Conservation (phyloP, 1,284 basidiomycete species). For the Ganoderma lucidum region DNA sequence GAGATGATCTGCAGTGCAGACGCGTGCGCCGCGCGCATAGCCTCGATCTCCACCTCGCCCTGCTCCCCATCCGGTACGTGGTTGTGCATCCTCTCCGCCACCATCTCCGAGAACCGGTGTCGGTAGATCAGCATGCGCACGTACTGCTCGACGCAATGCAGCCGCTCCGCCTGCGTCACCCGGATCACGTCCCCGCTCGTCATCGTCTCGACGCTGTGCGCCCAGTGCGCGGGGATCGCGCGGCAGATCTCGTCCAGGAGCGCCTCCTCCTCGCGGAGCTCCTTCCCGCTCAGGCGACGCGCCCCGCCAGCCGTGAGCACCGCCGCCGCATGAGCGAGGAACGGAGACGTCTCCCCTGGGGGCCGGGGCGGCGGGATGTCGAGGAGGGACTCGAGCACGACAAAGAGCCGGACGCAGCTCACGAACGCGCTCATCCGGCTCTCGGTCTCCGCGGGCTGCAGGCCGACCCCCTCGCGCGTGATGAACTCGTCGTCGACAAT, state of each 20-base stretch:
- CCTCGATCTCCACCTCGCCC: constrained; percentile 70
- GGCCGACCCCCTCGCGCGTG: constrained; percentile 71
- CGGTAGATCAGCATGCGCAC: constrained; percentile 83
- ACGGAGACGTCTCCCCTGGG: constrained; percentile 58
- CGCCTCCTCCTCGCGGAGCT: constrained; percentile 80
- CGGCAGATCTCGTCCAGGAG: constrained; percentile 81
- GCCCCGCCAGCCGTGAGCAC: constrained; percentile 56
- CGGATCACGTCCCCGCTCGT: constrained; percentile 87
- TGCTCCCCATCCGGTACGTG: constrained; percentile 55
- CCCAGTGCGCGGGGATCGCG: constrained; percentile 80
- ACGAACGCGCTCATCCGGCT: constrained; percentile 85
- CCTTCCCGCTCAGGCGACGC: constrained; percentile 58
- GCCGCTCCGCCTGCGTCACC: constrained; percentile 84
- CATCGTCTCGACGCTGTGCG: constrained; percentile 81
- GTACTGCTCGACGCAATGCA: constrained; percentile 87
- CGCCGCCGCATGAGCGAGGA: constrained; percentile 65
- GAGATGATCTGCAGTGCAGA: constrained; percentile 84
- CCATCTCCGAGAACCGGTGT: constrained; percentile 75
- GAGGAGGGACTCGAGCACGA: constrained; percentile 84
- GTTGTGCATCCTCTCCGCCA: constrained; percentile 65
- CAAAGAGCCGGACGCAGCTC: constrained; percentile 75
- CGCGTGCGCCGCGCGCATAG: constrained; percentile 72
- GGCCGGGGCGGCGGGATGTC: constrained; percentile 75
- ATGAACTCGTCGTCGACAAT: constrained; percentile 91
- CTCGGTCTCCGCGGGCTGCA: constrained; percentile 74